These are phyloP conservation scores for Neonectria punicea DNA, from an alignment of 2,329 filamentous ascomycete genomes.

Conservation along the genomic window DNA sequence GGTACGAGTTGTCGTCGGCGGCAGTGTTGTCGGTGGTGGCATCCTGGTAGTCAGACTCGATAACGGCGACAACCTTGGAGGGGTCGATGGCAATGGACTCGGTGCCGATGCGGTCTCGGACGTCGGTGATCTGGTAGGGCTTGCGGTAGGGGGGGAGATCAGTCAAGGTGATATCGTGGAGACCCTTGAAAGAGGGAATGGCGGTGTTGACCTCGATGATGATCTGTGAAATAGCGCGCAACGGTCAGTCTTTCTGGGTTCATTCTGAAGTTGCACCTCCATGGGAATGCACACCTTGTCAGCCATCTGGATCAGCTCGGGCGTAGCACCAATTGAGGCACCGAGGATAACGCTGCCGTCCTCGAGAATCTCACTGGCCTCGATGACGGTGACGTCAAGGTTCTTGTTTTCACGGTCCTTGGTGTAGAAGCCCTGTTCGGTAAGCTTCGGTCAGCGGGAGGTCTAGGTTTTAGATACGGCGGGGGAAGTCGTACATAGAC, in stretches of 20 bases:
- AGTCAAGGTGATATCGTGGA: slow-evolving; percentile 93
- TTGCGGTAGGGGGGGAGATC: slow-evolving; percentile 83
- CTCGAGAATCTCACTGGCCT: slow-evolving; percentile 87
- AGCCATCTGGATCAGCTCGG: slow-evolving; percentile 89
- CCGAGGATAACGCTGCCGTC: slow-evolving; percentile 91
- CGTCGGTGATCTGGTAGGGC: slow-evolving; percentile 85
- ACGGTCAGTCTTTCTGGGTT: slow-evolving; percentile 18
- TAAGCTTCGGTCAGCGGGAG: slow-evolving; percentile 27
- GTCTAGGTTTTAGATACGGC: not conserved
- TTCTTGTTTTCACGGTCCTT: slow-evolving; percentile 78
- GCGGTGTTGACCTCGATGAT: slow-evolving; percentile 94
- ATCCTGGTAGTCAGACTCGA: slow-evolving; percentile 88
- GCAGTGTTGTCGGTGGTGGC: slow-evolving; percentile 78
- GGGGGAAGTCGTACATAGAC: slow-evolving; percentile 69
- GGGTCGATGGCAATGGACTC: slow-evolving; percentile 86
- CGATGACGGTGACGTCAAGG: slow-evolving; percentile 85
- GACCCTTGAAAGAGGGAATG: slow-evolving; percentile 83
- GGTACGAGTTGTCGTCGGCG: slow-evolving; percentile 76
- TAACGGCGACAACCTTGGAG: slow-evolving; percentile 83
- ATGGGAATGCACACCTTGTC: slow-evolving; percentile 69
- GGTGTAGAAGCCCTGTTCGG: slow-evolving; percentile 78
- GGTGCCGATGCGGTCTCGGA: slow-evolving; percentile 87
- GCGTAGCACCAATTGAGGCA: slow-evolving; percentile 85
- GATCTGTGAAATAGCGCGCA: slow-evolving; percentile 58
- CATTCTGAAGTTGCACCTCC: not conserved